Conservation (phyloP, 805 yeast genomes). For the Maudiozyma serrabonitensis region DNA sequence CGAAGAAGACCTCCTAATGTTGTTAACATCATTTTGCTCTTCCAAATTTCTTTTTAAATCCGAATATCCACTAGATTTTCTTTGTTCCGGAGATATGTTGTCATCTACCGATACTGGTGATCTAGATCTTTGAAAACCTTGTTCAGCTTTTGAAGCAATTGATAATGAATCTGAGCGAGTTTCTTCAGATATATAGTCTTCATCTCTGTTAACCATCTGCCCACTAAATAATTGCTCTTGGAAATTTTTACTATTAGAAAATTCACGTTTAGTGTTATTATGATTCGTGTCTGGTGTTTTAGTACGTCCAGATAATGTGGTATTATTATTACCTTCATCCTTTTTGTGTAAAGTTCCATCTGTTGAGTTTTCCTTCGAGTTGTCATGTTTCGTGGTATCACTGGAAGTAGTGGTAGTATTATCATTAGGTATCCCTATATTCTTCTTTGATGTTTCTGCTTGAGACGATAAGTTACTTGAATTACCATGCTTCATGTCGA, state of each 20-base stretch:
- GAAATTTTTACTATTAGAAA: slow-evolving; percentile 14
- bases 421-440: neutral
- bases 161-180: neutral
- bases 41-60: neutral
- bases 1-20: neutral
- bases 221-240: slow-evolving; percentile 31
- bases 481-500: neutral
- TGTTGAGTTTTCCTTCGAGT: neutral
- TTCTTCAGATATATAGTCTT: slow-evolving; percentile 6
- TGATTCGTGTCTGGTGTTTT: neutral
- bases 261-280: neutral
- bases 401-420: neutral
- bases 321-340: neutral
- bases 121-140: neutral
- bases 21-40: neutral
- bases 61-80: neutral
- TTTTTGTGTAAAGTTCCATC: neutral
- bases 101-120: neutral
- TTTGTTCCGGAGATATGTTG: neutral
- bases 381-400: neutral
- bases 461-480: neutral
- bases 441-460: neutral
- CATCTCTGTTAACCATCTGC: slow-evolving; percentile 27
- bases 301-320: neutral
- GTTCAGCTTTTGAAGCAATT: slow-evolving; percentile 2